Evolutionary conservation across 768 basidiomycete species (phyloP).

Genomic region (Podaxis sp.): DNA sequence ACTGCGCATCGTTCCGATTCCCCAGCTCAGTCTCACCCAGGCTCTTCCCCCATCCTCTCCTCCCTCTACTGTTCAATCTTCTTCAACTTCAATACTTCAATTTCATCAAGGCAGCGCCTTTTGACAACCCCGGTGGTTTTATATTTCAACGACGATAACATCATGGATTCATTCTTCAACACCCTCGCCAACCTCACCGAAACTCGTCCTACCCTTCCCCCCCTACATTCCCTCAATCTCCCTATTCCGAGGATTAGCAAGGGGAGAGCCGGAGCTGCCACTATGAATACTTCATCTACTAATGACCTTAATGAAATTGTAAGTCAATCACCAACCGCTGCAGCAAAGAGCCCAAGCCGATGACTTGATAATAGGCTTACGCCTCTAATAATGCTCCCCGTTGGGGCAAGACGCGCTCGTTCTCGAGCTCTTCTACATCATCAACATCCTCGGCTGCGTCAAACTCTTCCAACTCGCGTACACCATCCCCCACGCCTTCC

Average conservation of each 20-base stretch:
- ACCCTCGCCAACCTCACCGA: slow-evolving; percentile 11
- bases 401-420: slow-evolving; percentile 14
- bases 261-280: slow-evolving; percentile 17
- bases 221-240: slow-evolving; percentile 49
- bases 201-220: slow-evolving; percentile 49
- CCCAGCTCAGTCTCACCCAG: slow-evolving; percentile 7
- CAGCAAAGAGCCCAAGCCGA: background rate
- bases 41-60: slow-evolving; percentile 13
- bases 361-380: background rate
- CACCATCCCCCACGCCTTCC: slow-evolving; percentile 21
- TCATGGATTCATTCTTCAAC: slow-evolving; percentile 16
- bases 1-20: background rate
- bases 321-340: background rate
- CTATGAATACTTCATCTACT: slow-evolving; percentile 15
- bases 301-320: slow-evolving; percentile 17
- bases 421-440: background rate
- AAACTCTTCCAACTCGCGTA: slow-evolving; percentile 14
- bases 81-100: slow-evolving; percentile 19
- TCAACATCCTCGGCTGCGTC: background rate
- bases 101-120: slow-evolving; percentile 34
- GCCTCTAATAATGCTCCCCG: slow-evolving; percentile 18
- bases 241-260: slow-evolving; percentile 13
- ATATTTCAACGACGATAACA: slow-evolving; percentile 16
- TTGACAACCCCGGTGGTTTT: slow-evolving; percentile 33
- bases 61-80: slow-evolving; percentile 19